Conservation (phyloP, 257 asterid species). For the Lithospermum erythrorhizon region DNA sequence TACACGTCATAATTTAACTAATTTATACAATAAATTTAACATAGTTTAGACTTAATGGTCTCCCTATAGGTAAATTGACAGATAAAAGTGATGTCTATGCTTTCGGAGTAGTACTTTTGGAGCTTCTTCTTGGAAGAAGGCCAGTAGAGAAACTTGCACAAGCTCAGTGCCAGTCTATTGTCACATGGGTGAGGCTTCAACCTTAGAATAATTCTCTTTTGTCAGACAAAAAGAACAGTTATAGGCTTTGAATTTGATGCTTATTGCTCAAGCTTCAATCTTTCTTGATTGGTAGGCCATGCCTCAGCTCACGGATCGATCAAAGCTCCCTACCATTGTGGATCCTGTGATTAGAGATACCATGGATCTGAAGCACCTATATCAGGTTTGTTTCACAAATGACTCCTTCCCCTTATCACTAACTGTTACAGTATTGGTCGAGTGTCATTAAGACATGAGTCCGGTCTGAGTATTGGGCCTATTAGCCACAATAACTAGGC, state of each 20-base stretch:
- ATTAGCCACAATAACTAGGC: too few relatives aligned
- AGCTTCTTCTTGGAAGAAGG: slow-evolving; percentile 61
- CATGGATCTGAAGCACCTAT: slow-evolving; percentile 57
- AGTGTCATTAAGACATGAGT: too few relatives aligned
- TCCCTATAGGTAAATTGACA: slow-evolving; percentile 41
- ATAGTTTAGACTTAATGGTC: background rate
- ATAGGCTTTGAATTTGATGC: background rate
- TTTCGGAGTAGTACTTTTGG: slow-evolving; percentile 66
- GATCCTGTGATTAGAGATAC: slow-evolving; percentile 50
- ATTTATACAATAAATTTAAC: background rate
- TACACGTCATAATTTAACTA: background rate
- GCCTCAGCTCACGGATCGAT: slow-evolving; percentile 76
- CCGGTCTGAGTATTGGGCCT: too few relatives aligned
- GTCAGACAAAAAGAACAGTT: slow-evolving; percentile 7
- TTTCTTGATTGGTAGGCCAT: slow-evolving; percentile 43
- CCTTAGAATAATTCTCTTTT: background rate
- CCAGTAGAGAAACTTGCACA: slow-evolving; percentile 53
- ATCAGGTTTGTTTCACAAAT: slow-evolving; percentile 32
- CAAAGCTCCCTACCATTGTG: slow-evolving; percentile 54
- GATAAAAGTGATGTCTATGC: slow-evolving; percentile 80
- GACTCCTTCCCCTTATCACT: too few relatives aligned
- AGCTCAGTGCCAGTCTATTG: slow-evolving; percentile 52
- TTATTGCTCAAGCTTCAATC: slow-evolving; percentile 4
- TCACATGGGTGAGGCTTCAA: slow-evolving; percentile 48
- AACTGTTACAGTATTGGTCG: too few relatives aligned